Base-by-base conservation (phyloP, 345 rosid genomes). In the Rhizophora mangle region DNA sequence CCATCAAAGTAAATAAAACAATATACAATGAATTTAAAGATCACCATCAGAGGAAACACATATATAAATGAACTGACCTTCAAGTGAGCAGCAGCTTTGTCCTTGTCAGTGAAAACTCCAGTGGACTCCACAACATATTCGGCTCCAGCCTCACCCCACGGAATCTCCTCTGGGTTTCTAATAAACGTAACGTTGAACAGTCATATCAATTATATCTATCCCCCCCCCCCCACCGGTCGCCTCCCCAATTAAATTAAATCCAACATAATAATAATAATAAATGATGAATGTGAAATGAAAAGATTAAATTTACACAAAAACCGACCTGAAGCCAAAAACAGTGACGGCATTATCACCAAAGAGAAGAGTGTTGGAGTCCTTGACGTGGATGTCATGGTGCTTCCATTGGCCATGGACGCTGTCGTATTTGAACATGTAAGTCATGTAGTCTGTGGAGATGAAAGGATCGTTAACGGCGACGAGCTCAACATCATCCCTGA, bases 381-480 rank as follows among this genome's bases (percentile, higher is more conserved):
- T 73, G n/a, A 83, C 81, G 82, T 78, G 80, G 61, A 85, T 29
- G 5, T 87, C 91, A 37, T 80, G 74, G 74, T 83, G 85, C 79
- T 87, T 87, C 91, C 91, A 87, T 30, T 78, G 82, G 22, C 91
- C 91, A 32, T 85, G 91, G 39, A 87, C 91, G 63, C 81, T 83
- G 69, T 87, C 91, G 68, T 85, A 87, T 80, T 87, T 85, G 70
- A 87, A 87, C 89, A 87, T 82, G 70, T 85, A 85, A 5, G 81
- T 80, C 95, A 89, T 87, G 79, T 84, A 85, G 3, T 89, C 91
- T 13, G 89, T 85, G 74, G 91, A 74, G 80, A 87, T 84, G 84
- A 89, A 89, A 31, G 89, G 91, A 76, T 89, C 95, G 73, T 89
- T 89, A 31, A 89, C 82, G 59, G 91, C 88, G 30, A 89, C 95